Evolutionary conservation across 2,329 filamentous ascomycete species (phyloP).

Genomic region (Colletotrichum coccodes): DNA sequence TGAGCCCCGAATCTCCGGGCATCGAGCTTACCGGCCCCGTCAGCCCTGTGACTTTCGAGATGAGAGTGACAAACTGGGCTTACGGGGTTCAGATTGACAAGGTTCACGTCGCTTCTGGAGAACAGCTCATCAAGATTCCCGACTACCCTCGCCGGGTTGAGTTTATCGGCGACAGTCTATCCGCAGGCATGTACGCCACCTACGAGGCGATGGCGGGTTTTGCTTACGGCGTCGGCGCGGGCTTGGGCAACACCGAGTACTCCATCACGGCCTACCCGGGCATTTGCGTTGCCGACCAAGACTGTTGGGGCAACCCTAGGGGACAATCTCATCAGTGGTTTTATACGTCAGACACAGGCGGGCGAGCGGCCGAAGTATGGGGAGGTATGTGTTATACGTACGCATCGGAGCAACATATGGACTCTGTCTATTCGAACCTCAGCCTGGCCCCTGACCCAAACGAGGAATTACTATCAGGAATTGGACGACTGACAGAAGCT

Average conservation of each 20-base stretch:
- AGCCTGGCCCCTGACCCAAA: not conserved
- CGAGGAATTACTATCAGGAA: not conserved
- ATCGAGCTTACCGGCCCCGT: slow-evolving; percentile 54
- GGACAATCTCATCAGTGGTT: slow-evolving; percentile 67
- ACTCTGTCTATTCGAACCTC: not conserved
- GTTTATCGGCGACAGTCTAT: slow-evolving; percentile 60
- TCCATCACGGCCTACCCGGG: slow-evolving; percentile 68
- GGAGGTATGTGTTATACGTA: slow-evolving; percentile 45
- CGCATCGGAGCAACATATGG: not conserved
- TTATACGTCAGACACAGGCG: slow-evolving; percentile 63
- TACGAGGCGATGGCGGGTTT: slow-evolving; percentile 68
- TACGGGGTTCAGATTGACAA: slow-evolving; percentile 66
- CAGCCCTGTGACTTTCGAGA: slow-evolving; percentile 61
- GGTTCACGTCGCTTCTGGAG: slow-evolving; percentile 57
- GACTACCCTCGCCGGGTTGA: slow-evolving; percentile 49
- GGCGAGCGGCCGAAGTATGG: slow-evolving; percentile 55
- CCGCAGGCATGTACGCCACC: slow-evolving; percentile 65
- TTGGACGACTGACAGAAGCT: not conserved
- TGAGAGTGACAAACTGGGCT: slow-evolving; percentile 70
- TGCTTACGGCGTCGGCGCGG: slow-evolving; percentile 64
- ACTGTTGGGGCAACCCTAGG: slow-evolving; percentile 63
- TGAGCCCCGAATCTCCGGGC: slow-evolving; percentile 55
- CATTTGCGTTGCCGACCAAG: slow-evolving; percentile 64
- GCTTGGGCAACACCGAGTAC: slow-evolving; percentile 68
- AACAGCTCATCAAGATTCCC: slow-evolving; percentile 55